Percentiles rank a stretch among this genome's conserved stretches.
phyloP scores from a whole-genome alignment of 805 yeast genomes.

The Monosporozyma solicola region DNA sequence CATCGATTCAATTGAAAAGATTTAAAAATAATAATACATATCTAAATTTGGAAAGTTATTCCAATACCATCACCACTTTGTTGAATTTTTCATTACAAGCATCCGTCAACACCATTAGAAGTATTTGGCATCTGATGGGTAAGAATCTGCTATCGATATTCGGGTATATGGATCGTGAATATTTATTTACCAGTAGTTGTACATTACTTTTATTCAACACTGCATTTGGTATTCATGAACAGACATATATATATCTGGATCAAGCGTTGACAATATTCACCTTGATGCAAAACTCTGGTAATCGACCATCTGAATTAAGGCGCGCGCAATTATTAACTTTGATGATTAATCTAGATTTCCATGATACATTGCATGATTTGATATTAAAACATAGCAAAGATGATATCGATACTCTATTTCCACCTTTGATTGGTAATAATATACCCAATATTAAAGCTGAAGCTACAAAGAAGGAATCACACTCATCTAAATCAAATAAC shows the following conservation, averaged over 20 bases:
- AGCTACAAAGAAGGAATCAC: background rate
- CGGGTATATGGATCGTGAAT: constrained; percentile 84
- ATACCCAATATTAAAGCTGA: background rate
- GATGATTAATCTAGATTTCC: constrained; percentile 57
- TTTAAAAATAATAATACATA: constrained; percentile 40
- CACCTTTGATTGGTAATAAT: background rate
- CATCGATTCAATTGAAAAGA: constrained; percentile 53
- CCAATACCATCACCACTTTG: constrained; percentile 57
- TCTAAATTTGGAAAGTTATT: constrained; percentile 58
- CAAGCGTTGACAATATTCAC: constrained; percentile 64
- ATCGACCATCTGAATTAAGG: constrained; percentile 70
- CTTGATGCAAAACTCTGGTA: constrained; percentile 67
- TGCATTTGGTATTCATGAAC: constrained; percentile 75
- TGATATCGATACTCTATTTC: background rate
- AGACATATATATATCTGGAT: constrained; percentile 60
- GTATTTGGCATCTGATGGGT: constrained; percentile 65
- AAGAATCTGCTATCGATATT: constrained; percentile 77
- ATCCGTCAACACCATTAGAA: constrained; percentile 63
- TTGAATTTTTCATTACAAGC: constrained; percentile 75
- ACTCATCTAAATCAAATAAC: background rate
- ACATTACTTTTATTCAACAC: constrained; percentile 66
- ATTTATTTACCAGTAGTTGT: constrained; percentile 66
- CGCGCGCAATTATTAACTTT: constrained; percentile 62
- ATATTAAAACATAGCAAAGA: constrained; percentile 48
- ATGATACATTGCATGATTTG: constrained; percentile 51